A percentile compares a stretch with the other conserved stretches of the same genome.
phyloP scores from a whole-genome alignment of 1,284 basidiomycete genomes.

The Coriolopsis trogii region DNA sequence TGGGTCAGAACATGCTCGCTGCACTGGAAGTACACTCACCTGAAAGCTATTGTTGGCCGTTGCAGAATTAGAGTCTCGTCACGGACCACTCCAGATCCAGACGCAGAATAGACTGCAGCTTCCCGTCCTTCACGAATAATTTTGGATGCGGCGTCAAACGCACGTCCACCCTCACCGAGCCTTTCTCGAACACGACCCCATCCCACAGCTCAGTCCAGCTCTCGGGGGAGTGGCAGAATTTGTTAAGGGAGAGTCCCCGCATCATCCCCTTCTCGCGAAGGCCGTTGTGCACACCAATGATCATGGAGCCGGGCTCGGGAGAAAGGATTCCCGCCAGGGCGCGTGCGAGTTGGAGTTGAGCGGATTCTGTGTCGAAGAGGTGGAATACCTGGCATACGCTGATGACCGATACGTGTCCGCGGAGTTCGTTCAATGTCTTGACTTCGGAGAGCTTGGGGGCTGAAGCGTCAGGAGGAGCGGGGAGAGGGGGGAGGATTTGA shows the following conservation, averaged over 20 bases:
- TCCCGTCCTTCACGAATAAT: no score
- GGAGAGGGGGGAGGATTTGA: constrained; percentile 21
- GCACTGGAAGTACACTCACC: no score
- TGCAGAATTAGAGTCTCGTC: no score
- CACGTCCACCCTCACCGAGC: constrained; percentile 40
- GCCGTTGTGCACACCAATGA: constrained; percentile 35
- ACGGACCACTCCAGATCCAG: no score
- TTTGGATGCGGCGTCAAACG: no score
- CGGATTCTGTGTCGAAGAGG: constrained; percentile 43
- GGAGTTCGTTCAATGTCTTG: constrained; percentile 42
- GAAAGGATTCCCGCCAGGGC: constrained; percentile 42
- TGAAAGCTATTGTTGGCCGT: no score
- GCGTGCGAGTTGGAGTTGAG: constrained; percentile 42
- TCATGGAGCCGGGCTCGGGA: constrained; percentile 35
- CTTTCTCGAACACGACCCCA: constrained; percentile 41
- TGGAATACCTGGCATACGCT: constrained; percentile 50
- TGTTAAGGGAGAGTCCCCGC: neutral
- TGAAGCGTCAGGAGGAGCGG: constrained; percentile 22
- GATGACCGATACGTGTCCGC: constrained; percentile 45
- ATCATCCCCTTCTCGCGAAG: constrained; percentile 19
- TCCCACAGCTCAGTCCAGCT: constrained; percentile 48
- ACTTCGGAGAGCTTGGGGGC: constrained; percentile 37
- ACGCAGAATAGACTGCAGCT: no score
- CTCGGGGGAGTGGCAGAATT: constrained; percentile 39
- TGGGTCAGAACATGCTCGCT: neutral